phyloP scores from a whole-genome alignment of 768 basidiomycete species.

The Leucosporidium creatinivorum region DNA sequence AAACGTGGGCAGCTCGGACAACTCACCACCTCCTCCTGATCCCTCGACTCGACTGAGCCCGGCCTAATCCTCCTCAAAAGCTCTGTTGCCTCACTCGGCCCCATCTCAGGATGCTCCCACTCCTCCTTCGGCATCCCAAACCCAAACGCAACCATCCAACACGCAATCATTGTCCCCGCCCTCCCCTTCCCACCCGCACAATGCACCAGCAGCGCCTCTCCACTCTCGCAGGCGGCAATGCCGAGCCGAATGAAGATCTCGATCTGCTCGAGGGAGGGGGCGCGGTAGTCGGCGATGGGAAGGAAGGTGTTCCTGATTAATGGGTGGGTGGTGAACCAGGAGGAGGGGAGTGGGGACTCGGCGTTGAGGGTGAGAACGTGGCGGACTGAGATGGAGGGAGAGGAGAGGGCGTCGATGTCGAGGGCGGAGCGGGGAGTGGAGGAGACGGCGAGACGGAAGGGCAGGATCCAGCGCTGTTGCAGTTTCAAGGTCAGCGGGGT shows the following conservation, averaged over 20 bases:
- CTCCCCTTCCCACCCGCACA: conserved; percentile 61
- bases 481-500: neutral
- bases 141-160: conserved; percentile 55
- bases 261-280: conserved; percentile 58
- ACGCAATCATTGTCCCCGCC: conserved; percentile 57
- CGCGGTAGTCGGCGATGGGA: conserved; percentile 52
- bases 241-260: conserved; percentile 52
- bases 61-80: conserved; percentile 51
- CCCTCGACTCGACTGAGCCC: conserved; percentile 53
- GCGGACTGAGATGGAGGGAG: conserved; percentile 50
- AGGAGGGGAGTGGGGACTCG: conserved; percentile 49
- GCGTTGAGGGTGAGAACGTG: conserved; percentile 57
- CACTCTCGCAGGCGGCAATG: conserved; percentile 40
- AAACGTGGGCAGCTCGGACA: too few species aligned
- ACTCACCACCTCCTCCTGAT: conserved; percentile 55
- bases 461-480: conserved; percentile 51
- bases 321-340: conserved; percentile 46
- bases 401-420: conserved; percentile 50
- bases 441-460: conserved; percentile 56
- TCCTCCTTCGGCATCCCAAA: conserved; percentile 44
- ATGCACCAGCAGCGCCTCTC: conserved; percentile 53
- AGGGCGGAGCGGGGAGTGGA: conserved; percentile 52
- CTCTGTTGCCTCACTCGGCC: conserved; percentile 41
- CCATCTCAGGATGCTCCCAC: conserved; percentile 2
- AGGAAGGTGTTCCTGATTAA: conserved; percentile 53